These are phyloP conservation scores for Nannizziopsis barbatae DNA, from an alignment of 2,329 filamentous ascomycete genomes.

Conservation along the genomic window DNA sequence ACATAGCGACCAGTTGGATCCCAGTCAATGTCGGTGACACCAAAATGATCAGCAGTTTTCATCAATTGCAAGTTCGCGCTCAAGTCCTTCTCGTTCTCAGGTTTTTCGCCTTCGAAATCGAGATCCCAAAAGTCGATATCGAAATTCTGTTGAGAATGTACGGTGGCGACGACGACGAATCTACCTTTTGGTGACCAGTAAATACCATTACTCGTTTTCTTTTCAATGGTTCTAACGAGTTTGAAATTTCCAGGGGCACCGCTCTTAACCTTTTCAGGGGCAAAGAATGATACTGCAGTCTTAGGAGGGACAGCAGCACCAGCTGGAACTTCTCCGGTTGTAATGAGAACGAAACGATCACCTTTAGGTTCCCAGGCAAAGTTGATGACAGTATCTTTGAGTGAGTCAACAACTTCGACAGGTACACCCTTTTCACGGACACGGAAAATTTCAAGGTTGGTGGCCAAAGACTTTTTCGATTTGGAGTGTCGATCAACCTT, in stretches of 20 bases:
- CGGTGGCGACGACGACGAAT: constrained; percentile 88
- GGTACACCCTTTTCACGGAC: constrained; percentile 95
- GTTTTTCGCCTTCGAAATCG: constrained; percentile 95
- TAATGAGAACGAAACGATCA: constrained; percentile 94
- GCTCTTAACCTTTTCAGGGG: constrained; percentile 86
- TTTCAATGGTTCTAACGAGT: constrained; percentile 86
- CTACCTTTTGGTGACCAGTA: constrained; percentile 97
- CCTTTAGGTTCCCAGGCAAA: constrained; percentile 99
- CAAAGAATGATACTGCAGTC: constrained; percentile 92
- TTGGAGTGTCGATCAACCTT: constrained; percentile 99
- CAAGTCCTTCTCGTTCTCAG: constrained; percentile 83
- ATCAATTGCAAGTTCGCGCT: constrained; percentile 91
- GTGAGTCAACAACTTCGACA: constrained; percentile 91
- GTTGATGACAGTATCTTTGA: constrained; percentile 98
- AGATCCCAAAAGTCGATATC: constrained; percentile 97
- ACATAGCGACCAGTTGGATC: constrained; percentile 93
- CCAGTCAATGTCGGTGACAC: constrained; percentile 96
- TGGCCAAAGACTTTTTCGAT: constrained; percentile 95
- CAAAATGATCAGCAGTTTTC: constrained; percentile 90
- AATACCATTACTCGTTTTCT: constrained; percentile 99
- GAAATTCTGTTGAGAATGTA: constrained; percentile 83
- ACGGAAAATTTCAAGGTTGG: constrained; percentile 96
- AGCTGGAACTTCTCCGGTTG: constrained; percentile 69
- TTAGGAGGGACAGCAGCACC: constrained; percentile 79
- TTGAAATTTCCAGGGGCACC: constrained; percentile 81